Conservation (phyloP, 163 green algal genomes). For the Trebouxia gelatinosa region DNA sequence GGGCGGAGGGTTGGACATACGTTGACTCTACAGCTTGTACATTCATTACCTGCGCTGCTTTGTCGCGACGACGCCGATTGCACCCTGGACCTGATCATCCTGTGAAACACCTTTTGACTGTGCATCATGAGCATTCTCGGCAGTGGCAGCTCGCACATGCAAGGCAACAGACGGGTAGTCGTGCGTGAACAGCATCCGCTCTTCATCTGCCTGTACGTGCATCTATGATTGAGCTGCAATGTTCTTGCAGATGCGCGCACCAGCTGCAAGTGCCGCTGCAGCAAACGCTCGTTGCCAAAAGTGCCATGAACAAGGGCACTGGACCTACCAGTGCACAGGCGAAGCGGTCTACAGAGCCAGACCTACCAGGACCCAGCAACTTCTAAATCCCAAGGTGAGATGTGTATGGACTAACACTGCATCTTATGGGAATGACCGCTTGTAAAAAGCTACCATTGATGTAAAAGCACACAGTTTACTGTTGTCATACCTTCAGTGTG, state of each 20-base stretch:
- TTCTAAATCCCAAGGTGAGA: conserved; percentile 54
- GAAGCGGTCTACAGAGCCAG: conserved; percentile 45
- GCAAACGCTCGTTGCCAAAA: conserved; percentile 41
- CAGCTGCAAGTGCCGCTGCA: conserved; percentile 6
- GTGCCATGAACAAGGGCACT: conserved; percentile 58
- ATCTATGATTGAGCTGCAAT: neutral
- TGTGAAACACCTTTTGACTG: no score
- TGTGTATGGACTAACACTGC: neutral
- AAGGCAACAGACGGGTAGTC: neutral
- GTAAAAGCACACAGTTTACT: no score
- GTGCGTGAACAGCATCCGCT: neutral
- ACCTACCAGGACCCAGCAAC: conserved; percentile 58
- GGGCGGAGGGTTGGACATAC: no score
- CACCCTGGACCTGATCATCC: no score
- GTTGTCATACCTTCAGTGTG: no score
- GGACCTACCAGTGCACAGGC: conserved; percentile 65
- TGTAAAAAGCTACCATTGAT: no score
- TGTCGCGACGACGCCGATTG: no score
- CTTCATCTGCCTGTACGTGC: neutral
- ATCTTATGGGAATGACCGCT: no score
- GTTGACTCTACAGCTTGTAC: no score
- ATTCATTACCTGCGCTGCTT: no score
- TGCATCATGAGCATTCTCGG: conserved; percentile 32
- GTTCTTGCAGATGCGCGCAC: conserved; percentile 10
- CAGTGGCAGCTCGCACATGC: conserved; percentile 30